Percentiles rank a stretch among this genome's conserved stretches.
Evolutionary conservation across 2,329 filamentous ascomycete genomes (phyloP).

Genomic region (Colletotrichum sp.): DNA sequence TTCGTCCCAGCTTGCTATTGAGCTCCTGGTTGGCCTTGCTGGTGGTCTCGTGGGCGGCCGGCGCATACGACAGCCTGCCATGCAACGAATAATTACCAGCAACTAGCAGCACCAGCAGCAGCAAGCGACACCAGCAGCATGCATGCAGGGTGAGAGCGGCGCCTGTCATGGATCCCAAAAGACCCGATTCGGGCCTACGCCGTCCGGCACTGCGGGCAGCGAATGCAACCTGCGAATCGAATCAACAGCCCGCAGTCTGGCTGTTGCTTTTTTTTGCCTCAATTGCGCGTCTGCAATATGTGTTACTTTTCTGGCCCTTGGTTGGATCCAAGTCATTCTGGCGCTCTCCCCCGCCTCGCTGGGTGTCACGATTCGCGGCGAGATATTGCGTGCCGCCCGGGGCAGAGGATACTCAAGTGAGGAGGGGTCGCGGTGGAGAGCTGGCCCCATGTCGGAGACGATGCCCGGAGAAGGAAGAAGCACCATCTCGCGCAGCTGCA

Average conservation of each 20-base stretch:
- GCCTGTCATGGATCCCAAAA: neutral
- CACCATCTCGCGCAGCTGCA: neutral
- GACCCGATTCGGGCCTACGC: neutral
- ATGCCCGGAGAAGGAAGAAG: neutral
- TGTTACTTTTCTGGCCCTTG: neutral
- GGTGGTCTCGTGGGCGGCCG: neutral
- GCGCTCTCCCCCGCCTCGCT: neutral
- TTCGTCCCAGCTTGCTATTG: neutral
- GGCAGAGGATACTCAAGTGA: neutral
- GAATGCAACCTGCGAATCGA: neutral
- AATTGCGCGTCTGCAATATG: neutral
- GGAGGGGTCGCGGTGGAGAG: neutral
- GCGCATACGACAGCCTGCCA: neutral
- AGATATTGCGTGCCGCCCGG: neutral
- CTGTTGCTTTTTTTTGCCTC: neutral
- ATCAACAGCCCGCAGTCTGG: neutral
- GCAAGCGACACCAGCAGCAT: neutral
- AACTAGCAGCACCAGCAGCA: neutral
- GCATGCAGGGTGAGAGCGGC: neutral
- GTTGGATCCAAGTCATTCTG: neutral
- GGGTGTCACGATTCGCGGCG: neutral
- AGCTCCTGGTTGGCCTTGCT: neutral
- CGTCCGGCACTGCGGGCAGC: neutral
- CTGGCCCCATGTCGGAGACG: neutral
- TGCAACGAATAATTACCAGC: neutral